These are phyloP conservation scores for Penicillium fimorum DNA, from an alignment of 495 filamentous ascomycete species.

Conservation along the genomic window DNA sequence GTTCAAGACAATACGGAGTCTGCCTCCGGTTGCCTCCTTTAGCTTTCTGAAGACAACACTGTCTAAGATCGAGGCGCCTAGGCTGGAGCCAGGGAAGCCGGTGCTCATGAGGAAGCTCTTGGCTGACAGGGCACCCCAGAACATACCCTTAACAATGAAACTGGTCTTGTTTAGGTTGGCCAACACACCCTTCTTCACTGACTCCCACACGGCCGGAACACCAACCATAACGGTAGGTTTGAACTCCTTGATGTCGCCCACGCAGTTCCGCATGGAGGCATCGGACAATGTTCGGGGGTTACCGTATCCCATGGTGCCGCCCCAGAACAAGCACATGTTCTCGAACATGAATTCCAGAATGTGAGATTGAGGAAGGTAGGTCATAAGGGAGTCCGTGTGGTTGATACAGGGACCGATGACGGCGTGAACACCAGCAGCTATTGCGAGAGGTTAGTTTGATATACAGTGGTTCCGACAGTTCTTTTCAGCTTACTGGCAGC, in stretches of 20 bases:
- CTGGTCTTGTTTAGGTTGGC: conserved; percentile 77
- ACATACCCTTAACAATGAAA: conserved; percentile 73
- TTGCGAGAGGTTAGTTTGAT: conserved; percentile 7
- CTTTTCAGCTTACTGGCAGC: conserved; percentile 66
- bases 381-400: conserved; percentile 81
- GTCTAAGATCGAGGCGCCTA: conserved; percentile 68
- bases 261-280: conserved; percentile 84
- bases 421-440: conserved; percentile 83
- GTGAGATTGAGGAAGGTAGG: conserved; percentile 91
- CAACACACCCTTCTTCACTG: conserved; percentile 96
- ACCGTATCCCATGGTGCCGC: conserved; percentile 95
- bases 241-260: conserved; percentile 93
- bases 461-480: neutral
- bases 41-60: conserved; percentile 84
- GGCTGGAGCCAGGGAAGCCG: conserved; percentile 67
- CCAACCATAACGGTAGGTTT: conserved; percentile 88
- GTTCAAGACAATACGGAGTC: conserved; percentile 78
- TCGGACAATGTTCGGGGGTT: conserved; percentile 93
- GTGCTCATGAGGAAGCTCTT: conserved; percentile 76
- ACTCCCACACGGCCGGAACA: conserved; percentile 96
- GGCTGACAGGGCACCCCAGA: conserved; percentile 85
- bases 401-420: conserved; percentile 84
- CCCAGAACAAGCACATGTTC: conserved; percentile 89
- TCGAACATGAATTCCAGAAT: conserved; percentile 99
- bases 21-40: conserved; percentile 84